These are phyloP conservation scores for Poa annua DNA, from an alignment of 176 grass and related monocot species.

Conservation along the genomic window DNA sequence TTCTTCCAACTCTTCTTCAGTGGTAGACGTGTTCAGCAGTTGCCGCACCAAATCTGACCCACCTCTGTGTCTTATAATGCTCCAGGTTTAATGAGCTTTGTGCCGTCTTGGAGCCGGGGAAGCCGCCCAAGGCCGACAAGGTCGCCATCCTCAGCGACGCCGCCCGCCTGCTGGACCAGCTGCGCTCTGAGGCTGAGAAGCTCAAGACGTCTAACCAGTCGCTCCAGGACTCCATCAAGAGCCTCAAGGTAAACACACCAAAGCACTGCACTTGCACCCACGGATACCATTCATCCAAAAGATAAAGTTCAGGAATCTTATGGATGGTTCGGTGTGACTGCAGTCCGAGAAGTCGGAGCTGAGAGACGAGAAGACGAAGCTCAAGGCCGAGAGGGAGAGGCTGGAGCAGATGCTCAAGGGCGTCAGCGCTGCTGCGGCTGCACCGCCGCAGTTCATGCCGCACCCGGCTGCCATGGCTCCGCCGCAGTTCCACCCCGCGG, in stretches of 20 bases:
- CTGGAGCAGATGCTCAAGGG: slow-evolving; percentile 85
- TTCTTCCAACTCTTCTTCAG: neutral
- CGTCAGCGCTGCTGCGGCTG: slow-evolving; percentile 27
- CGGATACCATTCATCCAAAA: neutral
- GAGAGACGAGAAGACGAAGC: slow-evolving; percentile 83
- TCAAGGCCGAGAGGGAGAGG: slow-evolving; percentile 85
- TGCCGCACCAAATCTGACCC: neutral
- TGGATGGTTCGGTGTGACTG: neutral
- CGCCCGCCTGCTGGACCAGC: slow-evolving; percentile 56
- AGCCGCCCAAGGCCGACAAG: slow-evolving; percentile 86
- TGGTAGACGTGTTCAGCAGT: neutral
- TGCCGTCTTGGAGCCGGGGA: slow-evolving; percentile 81
- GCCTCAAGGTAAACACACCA: slow-evolving; percentile 62
- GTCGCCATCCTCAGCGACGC: slow-evolving; percentile 74
- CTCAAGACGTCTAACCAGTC: slow-evolving; percentile 84
- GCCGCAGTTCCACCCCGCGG: slow-evolving; percentile 44
- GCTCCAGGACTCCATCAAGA: slow-evolving; percentile 78
- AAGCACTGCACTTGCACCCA: neutral
- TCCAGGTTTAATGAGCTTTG: slow-evolving; percentile 91
- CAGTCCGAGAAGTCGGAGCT: slow-evolving; percentile 86
- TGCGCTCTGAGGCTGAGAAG: slow-evolving; percentile 67
- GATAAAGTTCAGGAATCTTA: neutral
- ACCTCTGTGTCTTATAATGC: neutral
- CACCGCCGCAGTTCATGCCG: slow-evolving; percentile 60
- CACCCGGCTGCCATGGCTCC: slow-evolving; percentile 47